Evolutionary conservation across 2,329 filamentous ascomycete genomes (phyloP), one percentile per base, ranked within the genome.

Genomic region (Fusarium hostae): DNA sequence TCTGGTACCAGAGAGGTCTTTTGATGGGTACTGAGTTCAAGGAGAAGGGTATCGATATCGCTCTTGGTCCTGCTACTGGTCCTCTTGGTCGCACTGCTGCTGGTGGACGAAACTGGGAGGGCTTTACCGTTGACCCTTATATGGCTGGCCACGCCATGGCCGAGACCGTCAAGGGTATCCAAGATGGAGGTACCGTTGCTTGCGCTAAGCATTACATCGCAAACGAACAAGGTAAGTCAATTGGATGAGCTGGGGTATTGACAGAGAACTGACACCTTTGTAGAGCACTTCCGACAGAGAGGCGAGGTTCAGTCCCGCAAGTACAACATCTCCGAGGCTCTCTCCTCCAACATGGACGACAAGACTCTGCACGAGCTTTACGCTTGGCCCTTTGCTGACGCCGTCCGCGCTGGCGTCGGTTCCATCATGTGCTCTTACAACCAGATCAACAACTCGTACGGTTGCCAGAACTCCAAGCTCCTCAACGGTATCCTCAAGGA

Each of bases 101-200:
- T 22, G 85, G 81, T 47, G 86, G 86, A 15, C 82, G 85, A 37
- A 86, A 92, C 79, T 93, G 91, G 91, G 91, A 92, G 78, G 88
- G 86, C 2, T 89, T 87, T 82, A 89, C 89, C 3, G 88, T 91
- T 11, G 93, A 96, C 73, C 93, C 93, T 5, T 92, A 92, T 56
- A 83, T 94, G 57, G 90, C 93, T 57, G 94, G 92, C 57, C 84
- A 91, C 70, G 89, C 90, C 59, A 91, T 95, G 73, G 89, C 89
- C 40, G 86, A 92, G 78, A 93, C 91, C 2, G 87, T 97, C 67
- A 87, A 89, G 78, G 94, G 94, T 67, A 95, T 97, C 47, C 94
- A 97, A 79, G 88, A 91, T 76, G 90, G 91, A 18, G 94, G 94
- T 79, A 89, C 95, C 58, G 92, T 97, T 81, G 94, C 94, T 67